Evolutionary conservation across 306 rosid species (phyloP).

Genomic region (Trifolium pratense): DNA sequence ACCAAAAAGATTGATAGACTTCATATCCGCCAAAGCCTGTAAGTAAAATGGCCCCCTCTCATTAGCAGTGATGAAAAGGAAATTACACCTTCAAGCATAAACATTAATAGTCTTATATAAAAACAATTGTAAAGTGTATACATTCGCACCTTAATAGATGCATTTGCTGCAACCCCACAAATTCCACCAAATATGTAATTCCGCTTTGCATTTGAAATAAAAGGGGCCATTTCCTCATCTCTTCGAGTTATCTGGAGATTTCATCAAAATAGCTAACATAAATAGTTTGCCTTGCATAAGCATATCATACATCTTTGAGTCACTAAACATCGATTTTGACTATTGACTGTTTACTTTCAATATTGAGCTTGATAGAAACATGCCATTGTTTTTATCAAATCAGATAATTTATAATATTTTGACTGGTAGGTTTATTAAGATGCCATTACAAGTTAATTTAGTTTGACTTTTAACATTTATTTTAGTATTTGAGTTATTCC

Average conservation of each 20-base stretch:
- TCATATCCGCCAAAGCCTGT: conserved; percentile 92
- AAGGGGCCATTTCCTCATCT: conserved; percentile 98
- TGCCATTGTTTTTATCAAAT: conserved; percentile 6
- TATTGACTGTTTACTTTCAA: conserved; percentile 25
- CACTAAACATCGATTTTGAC: conserved; percentile 11
- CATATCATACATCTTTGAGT: conserved; percentile 37
- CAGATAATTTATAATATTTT: conserved; percentile 17
- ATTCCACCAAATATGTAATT: conserved; percentile 98
- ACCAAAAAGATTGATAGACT: conserved; percentile 91
- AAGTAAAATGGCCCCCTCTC: conserved; percentile 41
- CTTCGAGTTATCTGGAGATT: conserved; percentile 82
- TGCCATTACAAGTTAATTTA: conserved; percentile 18
- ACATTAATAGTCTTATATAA: conserved; percentile 13
- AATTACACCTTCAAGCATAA: conserved; percentile 28
- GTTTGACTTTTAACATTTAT: conserved; percentile 9
- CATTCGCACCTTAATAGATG: conserved; percentile 71
- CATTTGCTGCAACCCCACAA: conserved; percentile 83
- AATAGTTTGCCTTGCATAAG: conserved; percentile 33
- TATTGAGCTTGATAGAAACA: neutral
- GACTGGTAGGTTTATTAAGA: conserved; percentile 16
- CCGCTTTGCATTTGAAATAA: conserved; percentile 74
- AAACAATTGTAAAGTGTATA: conserved; percentile 7
- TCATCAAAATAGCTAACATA: conserved; percentile 43
- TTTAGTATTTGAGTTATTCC: neutral
- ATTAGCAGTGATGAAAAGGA: conserved; percentile 43